Evolutionary conservation across 2,329 filamentous ascomycete genomes (phyloP), one percentile per base, ranked within the genome.

Genomic region (Chaetomiaceae sp.): DNA sequence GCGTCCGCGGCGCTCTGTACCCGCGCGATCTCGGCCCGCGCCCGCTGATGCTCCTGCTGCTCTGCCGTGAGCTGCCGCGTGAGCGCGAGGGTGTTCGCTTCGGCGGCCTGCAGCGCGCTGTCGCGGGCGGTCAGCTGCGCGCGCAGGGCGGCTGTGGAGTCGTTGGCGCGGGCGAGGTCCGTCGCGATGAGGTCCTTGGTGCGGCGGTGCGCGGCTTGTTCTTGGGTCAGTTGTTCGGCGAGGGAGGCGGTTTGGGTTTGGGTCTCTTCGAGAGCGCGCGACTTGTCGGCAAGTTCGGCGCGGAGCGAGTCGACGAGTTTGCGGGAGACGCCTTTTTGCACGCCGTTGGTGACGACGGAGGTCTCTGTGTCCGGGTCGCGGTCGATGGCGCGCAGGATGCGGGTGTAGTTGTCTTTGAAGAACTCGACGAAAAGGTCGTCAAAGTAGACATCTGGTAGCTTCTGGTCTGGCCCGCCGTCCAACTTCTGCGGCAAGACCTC

Each of bases 371-470:
- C 88, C 1, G 93, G 93, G 52, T 95, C 88, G 50, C 91, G 83
- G 65, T 98, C 93, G 57, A 98, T 87, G 12, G 88, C 86, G 52
- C 88, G 81, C 32, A 84, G 71, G 48, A 96, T 70, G 8, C 90
- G 84, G 58, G 86, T 91, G 62, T 94, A 97, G 61, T 95, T 95
- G 60, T 97, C 90, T 60, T 96, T 96, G 58, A 96, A 79, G 59
- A 97, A 95, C 50, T 96, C 87, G 45, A 98, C 82, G 64, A 96
- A 97, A 0, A 79, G 79, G 38, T 79, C 75, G 56, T 95, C 89
- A 53, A 97, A 93, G 62, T 81, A 94, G 1, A 95, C 86, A 41
- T 90, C 83, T 1, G 89, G 86, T 7, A 90, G 56, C 66, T 78
- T 64, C 71, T 45, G 71, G 58, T 65, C 76, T 38, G 57, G 69